Base-by-base conservation (phyloP, 2,329 filamentous ascomycete species). In the Fusarium domesticum region DNA sequence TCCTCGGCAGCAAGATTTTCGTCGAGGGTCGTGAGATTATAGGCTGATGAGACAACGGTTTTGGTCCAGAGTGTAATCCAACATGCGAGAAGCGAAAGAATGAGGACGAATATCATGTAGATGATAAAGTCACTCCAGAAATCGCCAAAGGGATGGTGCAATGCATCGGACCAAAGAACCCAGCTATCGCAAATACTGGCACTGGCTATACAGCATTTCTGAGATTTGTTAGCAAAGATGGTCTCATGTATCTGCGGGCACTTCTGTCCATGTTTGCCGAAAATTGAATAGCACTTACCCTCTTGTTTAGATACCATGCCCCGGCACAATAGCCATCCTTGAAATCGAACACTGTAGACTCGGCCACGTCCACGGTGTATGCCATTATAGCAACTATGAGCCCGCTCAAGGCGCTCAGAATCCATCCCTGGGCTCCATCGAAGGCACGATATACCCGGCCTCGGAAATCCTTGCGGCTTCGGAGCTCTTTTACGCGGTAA, bases 361-460 rank as follows among this genome's bases (percentile, higher is more conserved):
- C 93, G 3, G 87, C 85, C 19, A 96, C 80, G 66, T 96, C 89
- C 52, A 97, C 89, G 35, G 85, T 78, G 65, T 96, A 98, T 15
- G 93, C 93, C 44, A 96, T 75, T 7, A 85, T 73, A 8, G 93
- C 93, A 1, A 93, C 89, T 23, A 95, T 70, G 54, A 89, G 83
- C 20, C 93, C 93, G 43, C 95, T 93, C 17, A 97, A 71, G 6
- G 90, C 92, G 41, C 93, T 93, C 35, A 97, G 73, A 44, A 97
- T 82, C 93, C 93, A 98, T 35, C 92, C 93, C 68, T 97, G 91
- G 4, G 86, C 84, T 38, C 88, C 87, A 62, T 98, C 93, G 47
- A 93, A 87, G 60, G 87, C 77, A 2, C 88, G 79, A 35, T 81
- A 72, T 12, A 95, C 56, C 37, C 87, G 83, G n/a, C 92, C 92